Evolutionary conservation across 495 filamentous ascomycete genomes (phyloP), one percentile per base, ranked within the genome.

Genomic region (Bacidia gigantensis): DNA sequence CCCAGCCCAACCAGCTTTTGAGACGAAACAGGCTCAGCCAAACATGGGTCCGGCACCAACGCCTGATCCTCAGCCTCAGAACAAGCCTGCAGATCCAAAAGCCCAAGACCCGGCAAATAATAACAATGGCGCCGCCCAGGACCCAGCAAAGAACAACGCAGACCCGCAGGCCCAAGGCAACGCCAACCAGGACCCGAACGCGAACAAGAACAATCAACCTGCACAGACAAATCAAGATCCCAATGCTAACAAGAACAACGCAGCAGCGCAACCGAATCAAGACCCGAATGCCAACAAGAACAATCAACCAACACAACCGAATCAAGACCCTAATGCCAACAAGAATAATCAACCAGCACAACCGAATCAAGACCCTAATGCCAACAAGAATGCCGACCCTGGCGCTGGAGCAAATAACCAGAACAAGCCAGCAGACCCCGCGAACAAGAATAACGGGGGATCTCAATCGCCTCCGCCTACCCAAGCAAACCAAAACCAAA

Each of bases 81-180:
- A 44, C 7, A 44, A 44, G 20, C 41, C 41, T 44, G 41, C 41
- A 17, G 41, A 44, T 44, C 41, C 41, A n/a, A 44, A 44, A 22
- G 7, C 41, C 14, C 14, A 44, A 44, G 41, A 44, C 20, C 41
- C 41, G n/a, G n/a, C n/a, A n/a, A n/a, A n/a, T n/a, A 22, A 22
- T 22, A 44, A 22, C 20, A 22, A 22, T 44, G 41, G 41, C 12
- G 20, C 9, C 41, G 9, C 41, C 9, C 41, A 44, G 17, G 41
- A 17, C 41, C n/a, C n/a, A n/a, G n/a, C n/a, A n/a, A n/a, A n/a
- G n/a, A n/a, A n/a, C n/a, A n/a, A n/a, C n/a, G n/a, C n/a, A n/a
- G n/a, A n/a, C n/a, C n/a, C n/a, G n/a, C n/a, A n/a, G n/a, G n/a
- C n/a, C n/a, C n/a, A n/a, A n/a, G n/a, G n/a, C n/a, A n/a, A n/a